Base-by-base conservation (phyloP, 1,284 basidiomycete genomes). In the Laetiporus sulphureus region DNA sequence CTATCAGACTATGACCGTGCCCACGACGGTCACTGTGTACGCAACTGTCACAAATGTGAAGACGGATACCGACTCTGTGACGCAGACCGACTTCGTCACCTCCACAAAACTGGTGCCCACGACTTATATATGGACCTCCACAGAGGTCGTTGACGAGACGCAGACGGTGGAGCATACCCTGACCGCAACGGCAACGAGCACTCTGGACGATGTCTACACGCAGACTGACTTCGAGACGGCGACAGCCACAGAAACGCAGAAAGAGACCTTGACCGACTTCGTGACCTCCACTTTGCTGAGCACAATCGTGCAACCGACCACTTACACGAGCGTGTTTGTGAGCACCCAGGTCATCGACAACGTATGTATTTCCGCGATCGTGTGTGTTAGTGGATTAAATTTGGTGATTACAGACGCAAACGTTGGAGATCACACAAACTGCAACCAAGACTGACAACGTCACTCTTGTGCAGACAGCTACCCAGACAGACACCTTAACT, bases 81-180 rank as follows among this genome's bases (percentile, higher is more conserved):
- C 67, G n/a, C 48, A 53, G 46, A 55, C 47, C 38, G 58, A 69
- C 42, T 52, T 72, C 47, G 63, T 70, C 55, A 82, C 79, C 3
- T 76, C 74, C 11, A 66, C 73, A 20, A 59, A 73, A 57, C 60
- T 74, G 23, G 64, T 76, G 25, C 77, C 77, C 36, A 82, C 80
- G 24, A 82, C 79, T 15, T 68, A 71, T 35, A 68, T 79, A 34
- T 81, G 71, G 69, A 69, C 79, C 16, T 81, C 79, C 10, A 83
- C 80, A 16, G 72, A 81, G 59, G 64, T 73, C 55, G 68, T 79
- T 51, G 75, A 82, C 63, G 62, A 73, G 53, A 59, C 58, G 29
- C 45, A 50, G 50, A 61, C 57, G 22, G 51, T 59, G 48, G 55
- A 56, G 48, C 52, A 57, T 40, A 60, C 59, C n/a, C 32, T 50